Evolutionary conservation across 768 basidiomycete species (phyloP).

Genomic region (Psilocybe cyanescens): DNA sequence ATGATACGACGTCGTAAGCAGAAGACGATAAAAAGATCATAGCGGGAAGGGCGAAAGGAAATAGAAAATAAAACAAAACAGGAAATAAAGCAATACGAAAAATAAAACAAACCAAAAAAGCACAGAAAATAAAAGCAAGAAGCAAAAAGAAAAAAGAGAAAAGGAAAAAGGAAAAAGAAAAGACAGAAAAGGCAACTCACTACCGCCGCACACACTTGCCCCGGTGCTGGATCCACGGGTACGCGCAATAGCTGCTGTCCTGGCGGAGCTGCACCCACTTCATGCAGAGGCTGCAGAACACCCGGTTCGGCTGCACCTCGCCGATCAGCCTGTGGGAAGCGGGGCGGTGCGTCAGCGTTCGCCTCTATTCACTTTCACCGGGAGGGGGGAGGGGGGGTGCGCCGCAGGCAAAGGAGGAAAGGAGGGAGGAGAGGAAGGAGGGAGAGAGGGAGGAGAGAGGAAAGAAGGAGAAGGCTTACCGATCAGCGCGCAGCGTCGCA

Average conservation of each 20-base stretch:
- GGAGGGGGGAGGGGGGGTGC: not conserved
- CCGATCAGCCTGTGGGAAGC: slow-evolving; percentile 46
- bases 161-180: not conserved
- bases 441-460: not conserved
- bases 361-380: not conserved
- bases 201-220: slow-evolving; percentile 74
- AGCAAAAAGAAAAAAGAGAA: slow-evolving; percentile 19
- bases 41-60: no score
- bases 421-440: not conserved
- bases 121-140: slow-evolving; percentile 7
- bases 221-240: slow-evolving; percentile 82
- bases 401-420: not conserved
- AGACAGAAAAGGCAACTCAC: slow-evolving; percentile 43
- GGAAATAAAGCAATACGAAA: not conserved
- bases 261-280: slow-evolving; percentile 87
- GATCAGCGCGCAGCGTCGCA: slow-evolving; percentile 67
- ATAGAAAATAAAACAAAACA: not conserved
- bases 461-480: not conserved
- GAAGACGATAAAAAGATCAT: no score
- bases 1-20: no score
- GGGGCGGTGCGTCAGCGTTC: no score
- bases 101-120: not conserved
- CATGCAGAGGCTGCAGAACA: slow-evolving; percentile 74
- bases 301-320: slow-evolving; percentile 73
- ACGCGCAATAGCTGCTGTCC: slow-evolving; percentile 79